These are phyloP conservation scores for Monosporozyma solicola DNA, from an alignment of 805 yeast species.

Conservation along the genomic window DNA sequence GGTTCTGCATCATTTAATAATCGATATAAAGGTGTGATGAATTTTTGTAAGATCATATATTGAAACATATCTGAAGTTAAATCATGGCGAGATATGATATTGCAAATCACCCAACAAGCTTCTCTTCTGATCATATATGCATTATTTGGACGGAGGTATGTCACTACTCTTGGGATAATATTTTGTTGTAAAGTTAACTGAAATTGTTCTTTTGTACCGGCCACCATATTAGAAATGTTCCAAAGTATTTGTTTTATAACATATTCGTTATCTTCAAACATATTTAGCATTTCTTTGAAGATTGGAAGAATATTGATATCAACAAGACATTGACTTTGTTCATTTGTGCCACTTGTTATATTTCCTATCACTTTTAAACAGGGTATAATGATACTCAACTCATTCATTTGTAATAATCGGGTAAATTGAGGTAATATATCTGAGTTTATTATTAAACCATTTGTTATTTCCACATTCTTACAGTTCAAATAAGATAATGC, in stretches of 20 bases:
- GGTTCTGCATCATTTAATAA: slow-evolving; percentile 74
- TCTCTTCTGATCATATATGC: slow-evolving; percentile 88
- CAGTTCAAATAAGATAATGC: slow-evolving; percentile 88
- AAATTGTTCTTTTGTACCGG: slow-evolving; percentile 87
- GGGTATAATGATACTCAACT: slow-evolving; percentile 18
- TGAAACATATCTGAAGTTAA: slow-evolving; percentile 83
- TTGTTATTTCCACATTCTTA: slow-evolving; percentile 70
- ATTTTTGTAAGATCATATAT: slow-evolving; percentile 84
- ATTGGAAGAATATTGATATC: slow-evolving; percentile 86
- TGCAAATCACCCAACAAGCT: slow-evolving; percentile 97
- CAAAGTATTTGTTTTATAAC: slow-evolving; percentile 94
- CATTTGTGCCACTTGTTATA: slow-evolving; percentile 90
- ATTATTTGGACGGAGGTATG: slow-evolving; percentile 67
- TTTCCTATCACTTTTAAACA: slow-evolving; percentile 76
- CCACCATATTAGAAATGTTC: slow-evolving; percentile 95
- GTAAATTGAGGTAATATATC: slow-evolving; percentile 88
- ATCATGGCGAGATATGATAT: slow-evolving; percentile 95
- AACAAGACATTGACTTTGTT: slow-evolving; percentile 86
- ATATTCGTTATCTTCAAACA: slow-evolving; percentile 54
- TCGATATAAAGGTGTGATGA: slow-evolving; percentile 93
- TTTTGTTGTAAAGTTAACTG: slow-evolving; percentile 91
- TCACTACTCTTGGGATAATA: slow-evolving; percentile 80
- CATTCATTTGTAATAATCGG: slow-evolving; percentile 71
- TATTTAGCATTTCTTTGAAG: slow-evolving; percentile 61
- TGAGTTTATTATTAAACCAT: slow-evolving; percentile 91